These are phyloP conservation scores for Botrytis elliptica DNA, from an alignment of 2,329 filamentous ascomycete genomes.

Conservation along the genomic window DNA sequence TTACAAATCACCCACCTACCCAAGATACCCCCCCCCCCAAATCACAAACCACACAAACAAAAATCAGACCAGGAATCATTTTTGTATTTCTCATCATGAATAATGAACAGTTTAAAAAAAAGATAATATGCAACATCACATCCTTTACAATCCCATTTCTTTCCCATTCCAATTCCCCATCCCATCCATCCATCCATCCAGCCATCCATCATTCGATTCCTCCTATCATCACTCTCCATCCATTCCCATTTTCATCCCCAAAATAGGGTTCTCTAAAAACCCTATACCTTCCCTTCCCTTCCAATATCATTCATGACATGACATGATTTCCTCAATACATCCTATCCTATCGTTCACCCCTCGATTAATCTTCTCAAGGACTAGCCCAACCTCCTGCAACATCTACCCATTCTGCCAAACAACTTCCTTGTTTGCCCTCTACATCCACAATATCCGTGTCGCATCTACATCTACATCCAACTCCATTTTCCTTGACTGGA, in stretches of 20 bases:
- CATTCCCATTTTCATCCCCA: neutral
- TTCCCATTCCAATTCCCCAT: neutral
- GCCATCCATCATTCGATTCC: neutral
- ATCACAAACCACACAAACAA: neutral
- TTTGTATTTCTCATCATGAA: slow-evolving; percentile 16
- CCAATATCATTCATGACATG: slow-evolving; percentile 7
- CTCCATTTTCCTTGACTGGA: slow-evolving; percentile 86
- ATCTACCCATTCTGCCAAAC: slow-evolving; percentile 93
- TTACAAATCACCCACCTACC: neutral
- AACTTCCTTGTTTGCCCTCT: slow-evolving; percentile 95
- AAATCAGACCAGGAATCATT: neutral
- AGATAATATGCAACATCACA: slow-evolving; percentile 23
- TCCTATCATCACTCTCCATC: neutral
- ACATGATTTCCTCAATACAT: neutral
- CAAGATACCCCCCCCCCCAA: neutral
- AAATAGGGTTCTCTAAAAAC: neutral
- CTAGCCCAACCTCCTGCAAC: slow-evolving; percentile 88
- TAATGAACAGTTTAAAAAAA: slow-evolving; percentile 22
- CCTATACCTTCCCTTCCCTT: slow-evolving; percentile 3
- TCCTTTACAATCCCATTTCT: slow-evolving; percentile 21
- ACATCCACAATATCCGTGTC: slow-evolving; percentile 98
- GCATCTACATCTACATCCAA: slow-evolving; percentile 93
- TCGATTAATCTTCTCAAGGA: slow-evolving; percentile 33
- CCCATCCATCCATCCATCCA: neutral
- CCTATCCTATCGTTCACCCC: slow-evolving; percentile 12